Evolutionary conservation across 2,329 filamentous ascomycete species (phyloP), one percentile per base, ranked within the genome.

Genomic region (Metarhizium robertsii): DNA sequence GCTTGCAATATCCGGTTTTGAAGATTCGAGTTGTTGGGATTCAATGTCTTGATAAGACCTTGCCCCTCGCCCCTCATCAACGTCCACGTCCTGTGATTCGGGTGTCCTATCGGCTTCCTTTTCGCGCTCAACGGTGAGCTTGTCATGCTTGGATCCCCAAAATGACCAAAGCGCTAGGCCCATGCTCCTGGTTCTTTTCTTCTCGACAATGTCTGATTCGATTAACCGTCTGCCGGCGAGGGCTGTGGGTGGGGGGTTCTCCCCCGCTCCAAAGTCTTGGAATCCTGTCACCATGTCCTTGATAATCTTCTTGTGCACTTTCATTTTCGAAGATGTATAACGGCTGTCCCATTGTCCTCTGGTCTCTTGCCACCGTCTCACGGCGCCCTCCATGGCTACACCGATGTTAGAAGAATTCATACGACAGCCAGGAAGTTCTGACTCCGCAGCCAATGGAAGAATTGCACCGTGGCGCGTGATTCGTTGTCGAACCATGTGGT

Each of bases 401-500:
- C 94, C 92, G 25, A 97, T 80, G 0, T 86, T 79, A 6, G 79
- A 74, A 1, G 79, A 74, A 1, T 81, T 72, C 20, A 95, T 72
- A 18, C 62, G 84, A 72, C 71, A 96, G 60, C 61, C 88, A 0
- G 81, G 77, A 0, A 96, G 76, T 3, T 89, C 81, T 0, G 78
- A 73, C 20, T 83, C 77, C 0, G 84, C 77, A 0, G 82, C 78
- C 5, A 99, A 76, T 0, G 83, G 79, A 57, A 85, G 84, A 25
- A 92, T 85, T 13, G 79, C 77, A 5, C 94, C 94, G 65, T 92
- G 84, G 2, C 87, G 79, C 58, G 89, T 88, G 20, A 97, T 85
- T 32, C 87, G 79, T 68, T 99, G 91, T 8, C 94, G 86, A 58
- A 99, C 92, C 92, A 97, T 96, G 68, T 95, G 86, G 57, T 87